Evolutionary conservation across 2,329 filamentous ascomycete species (phyloP).

Genomic region (Neopestalotiopsis sp.): DNA sequence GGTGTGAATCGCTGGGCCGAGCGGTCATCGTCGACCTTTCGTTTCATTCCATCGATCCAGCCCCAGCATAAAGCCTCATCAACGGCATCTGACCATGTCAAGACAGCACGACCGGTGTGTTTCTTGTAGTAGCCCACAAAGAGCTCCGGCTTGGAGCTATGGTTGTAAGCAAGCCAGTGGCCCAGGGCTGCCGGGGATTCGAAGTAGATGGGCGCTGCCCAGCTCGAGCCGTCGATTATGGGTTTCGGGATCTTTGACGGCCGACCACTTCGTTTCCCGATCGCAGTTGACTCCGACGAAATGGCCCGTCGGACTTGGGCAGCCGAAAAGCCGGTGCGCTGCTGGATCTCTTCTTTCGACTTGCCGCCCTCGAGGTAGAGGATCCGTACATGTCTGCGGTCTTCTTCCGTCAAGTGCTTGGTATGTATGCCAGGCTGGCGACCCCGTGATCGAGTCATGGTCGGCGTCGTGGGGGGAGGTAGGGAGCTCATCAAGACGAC

Average conservation of each 20-base stretch:
- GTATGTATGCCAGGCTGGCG: background rate
- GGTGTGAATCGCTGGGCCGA: constrained; percentile 63
- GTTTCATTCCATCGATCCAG: constrained; percentile 65
- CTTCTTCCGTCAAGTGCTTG: background rate
- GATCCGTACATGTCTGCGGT: background rate
- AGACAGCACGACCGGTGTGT: constrained; percentile 14
- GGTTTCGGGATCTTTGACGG: background rate
- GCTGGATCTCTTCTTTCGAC: background rate
- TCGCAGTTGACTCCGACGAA: background rate
- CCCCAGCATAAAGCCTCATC: constrained; percentile 63
- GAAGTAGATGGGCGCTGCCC: constrained; percentile 20
- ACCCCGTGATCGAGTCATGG: background rate
- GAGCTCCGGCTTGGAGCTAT: constrained; percentile 18
- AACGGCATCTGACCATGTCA: constrained; percentile 48
- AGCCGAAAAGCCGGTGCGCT: background rate
- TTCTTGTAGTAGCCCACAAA: constrained; percentile 23
- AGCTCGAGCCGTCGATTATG: constrained; percentile 8
- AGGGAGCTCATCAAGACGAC: too few species aligned
- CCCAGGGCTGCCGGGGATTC: constrained; percentile 19
- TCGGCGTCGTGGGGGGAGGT: background rate
- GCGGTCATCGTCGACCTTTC: constrained; percentile 47
- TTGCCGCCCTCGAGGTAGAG: background rate
- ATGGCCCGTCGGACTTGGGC: constrained; percentile 3
- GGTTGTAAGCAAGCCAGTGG: constrained; percentile 19
- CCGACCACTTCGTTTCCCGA: background rate